These are phyloP conservation scores for Mimosa bimucronata DNA, from an alignment of 306 rosid genomes.

Conservation along the genomic window DNA sequence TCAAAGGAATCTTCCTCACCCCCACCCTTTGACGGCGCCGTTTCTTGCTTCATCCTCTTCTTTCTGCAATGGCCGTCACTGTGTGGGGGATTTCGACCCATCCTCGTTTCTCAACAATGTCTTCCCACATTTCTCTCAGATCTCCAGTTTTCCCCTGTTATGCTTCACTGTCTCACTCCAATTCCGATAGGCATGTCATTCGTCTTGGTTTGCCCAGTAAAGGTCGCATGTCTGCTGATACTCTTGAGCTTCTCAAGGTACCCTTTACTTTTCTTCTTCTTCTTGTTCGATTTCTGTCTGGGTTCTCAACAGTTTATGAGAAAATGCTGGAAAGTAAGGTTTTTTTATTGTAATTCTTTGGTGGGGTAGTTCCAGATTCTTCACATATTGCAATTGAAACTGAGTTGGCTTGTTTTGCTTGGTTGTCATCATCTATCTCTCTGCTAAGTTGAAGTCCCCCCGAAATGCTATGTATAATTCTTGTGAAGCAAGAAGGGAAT, in stretches of 20 bases:
- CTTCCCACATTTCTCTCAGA: slow-evolving; percentile 22
- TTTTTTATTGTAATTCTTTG: background rate
- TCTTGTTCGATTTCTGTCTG: background rate
- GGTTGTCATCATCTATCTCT: background rate
- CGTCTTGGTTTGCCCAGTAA: slow-evolving; percentile 90
- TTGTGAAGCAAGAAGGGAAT: background rate
- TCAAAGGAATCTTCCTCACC: background rate
- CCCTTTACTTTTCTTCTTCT: background rate
- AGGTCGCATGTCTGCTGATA: slow-evolving; percentile 87
- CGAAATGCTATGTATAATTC: background rate
- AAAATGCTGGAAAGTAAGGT: background rate
- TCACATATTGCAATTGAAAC: background rate
- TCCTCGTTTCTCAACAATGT: slow-evolving; percentile 23
- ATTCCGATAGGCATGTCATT: slow-evolving; percentile 55
- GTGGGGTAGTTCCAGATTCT: background rate
- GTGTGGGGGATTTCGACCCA: slow-evolving; percentile 35
- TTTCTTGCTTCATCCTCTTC: background rate
- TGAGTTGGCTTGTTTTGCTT: background rate
- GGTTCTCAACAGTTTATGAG: slow-evolving; percentile 4
- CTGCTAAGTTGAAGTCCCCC: background rate
- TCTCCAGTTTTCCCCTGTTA: slow-evolving; percentile 37
- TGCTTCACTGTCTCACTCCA: slow-evolving; percentile 50
- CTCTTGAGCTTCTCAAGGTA: slow-evolving; percentile 87
- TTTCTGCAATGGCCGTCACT: slow-evolving; percentile 13
- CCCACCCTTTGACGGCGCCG: background rate